A percentile compares a stretch with the other conserved stretches of the same genome.
Evolutionary conservation across 768 basidiomycete species (phyloP).

Genomic region (Phlebiopsis flavidoalba): DNA sequence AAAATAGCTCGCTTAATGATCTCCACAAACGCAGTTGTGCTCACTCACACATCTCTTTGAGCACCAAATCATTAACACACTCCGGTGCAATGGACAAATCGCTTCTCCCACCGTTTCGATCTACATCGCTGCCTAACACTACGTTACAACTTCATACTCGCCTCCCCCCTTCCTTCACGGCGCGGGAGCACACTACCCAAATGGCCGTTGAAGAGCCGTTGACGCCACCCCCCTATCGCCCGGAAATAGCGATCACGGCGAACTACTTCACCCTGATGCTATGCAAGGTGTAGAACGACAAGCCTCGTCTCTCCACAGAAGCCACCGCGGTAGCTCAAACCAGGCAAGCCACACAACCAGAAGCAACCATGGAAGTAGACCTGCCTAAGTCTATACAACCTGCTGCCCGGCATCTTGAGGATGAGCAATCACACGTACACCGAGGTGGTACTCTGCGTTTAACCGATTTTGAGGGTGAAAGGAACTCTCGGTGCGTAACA

Average conservation of each 20-base stretch:
- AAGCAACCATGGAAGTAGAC: slow-evolving; percentile 24
- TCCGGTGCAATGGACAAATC: slow-evolving; percentile 18
- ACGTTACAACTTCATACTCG: slow-evolving; percentile 12
- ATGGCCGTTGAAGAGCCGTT: slow-evolving; percentile 55
- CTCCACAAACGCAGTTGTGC: neutral
- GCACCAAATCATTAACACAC: neutral
- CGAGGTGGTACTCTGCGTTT: slow-evolving; percentile 50
- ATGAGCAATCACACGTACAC: slow-evolving; percentile 60
- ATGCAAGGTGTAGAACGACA: slow-evolving; percentile 20
- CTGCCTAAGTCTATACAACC: slow-evolving; percentile 21
- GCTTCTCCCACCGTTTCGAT: slow-evolving; percentile 20
- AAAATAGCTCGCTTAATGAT: neutral
- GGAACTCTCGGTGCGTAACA: slow-evolving; percentile 60
- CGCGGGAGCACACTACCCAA: slow-evolving; percentile 33
- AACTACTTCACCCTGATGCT: slow-evolving; percentile 35
- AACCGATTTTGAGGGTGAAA: slow-evolving; percentile 76
- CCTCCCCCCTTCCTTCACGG: slow-evolving; percentile 2
- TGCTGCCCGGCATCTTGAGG: slow-evolving; percentile 60
- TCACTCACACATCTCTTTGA: neutral
- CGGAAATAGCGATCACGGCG: slow-evolving; percentile 39
- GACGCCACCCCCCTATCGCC: slow-evolving; percentile 73
- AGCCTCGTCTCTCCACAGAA: neutral
- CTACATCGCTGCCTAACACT: slow-evolving; percentile 22
- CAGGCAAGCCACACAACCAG: slow-evolving; percentile 3
- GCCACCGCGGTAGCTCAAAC: neutral